Percentiles rank a stretch among this genome's conserved stretches.
Evolutionary conservation across 768 basidiomycete genomes (phyloP).

Genomic region (Termitomyces titanicus): DNA sequence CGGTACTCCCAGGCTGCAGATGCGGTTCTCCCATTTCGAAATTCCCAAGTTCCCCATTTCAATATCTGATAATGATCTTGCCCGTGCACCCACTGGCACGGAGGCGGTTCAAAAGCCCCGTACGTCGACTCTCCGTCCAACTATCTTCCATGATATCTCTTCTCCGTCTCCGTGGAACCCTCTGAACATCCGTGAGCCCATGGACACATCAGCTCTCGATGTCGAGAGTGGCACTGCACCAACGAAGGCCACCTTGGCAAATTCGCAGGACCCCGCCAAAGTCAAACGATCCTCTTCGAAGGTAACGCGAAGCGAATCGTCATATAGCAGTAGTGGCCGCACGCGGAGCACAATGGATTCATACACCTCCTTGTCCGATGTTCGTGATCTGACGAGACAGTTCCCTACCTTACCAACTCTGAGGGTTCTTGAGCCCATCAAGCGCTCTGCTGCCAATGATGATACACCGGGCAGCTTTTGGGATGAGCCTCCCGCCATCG

Average conservation of each 20-base stretch:
- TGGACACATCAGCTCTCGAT: not conserved
- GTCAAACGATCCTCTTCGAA: not conserved
- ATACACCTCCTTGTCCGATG: slow-evolving; percentile 37
- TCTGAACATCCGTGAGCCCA: not conserved
- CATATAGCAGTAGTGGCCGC: slow-evolving; percentile 5
- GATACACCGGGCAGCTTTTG: not conserved
- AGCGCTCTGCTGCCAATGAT: not conserved
- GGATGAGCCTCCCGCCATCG: slow-evolving; percentile 5
- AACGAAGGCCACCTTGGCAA: not conserved
- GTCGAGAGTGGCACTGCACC: not conserved
- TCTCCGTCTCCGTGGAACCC: not conserved
- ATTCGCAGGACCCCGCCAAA: not conserved
- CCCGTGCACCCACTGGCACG: slow-evolving; percentile 5
- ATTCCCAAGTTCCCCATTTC: slow-evolving; percentile 42
- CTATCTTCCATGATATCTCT: not conserved
- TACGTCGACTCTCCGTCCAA: not conserved
- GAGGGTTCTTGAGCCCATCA: slow-evolving; percentile 20
- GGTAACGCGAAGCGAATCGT: slow-evolving; percentile 1
- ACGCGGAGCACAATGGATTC: slow-evolving; percentile 27
- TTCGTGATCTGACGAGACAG: slow-evolving; percentile 48
- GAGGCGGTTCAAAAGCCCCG: slow-evolving; percentile 4
- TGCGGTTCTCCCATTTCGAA: slow-evolving; percentile 52
- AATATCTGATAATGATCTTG: slow-evolving; percentile 21
- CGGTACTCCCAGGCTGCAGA: slow-evolving; percentile 47
- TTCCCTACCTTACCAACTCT: slow-evolving; percentile 50